A percentile compares a stretch with the other conserved stretches of the same genome.
Evolutionary conservation across 2,329 filamentous ascomycete genomes (phyloP).

Genomic region (Colletotrichum scovillei): DNA sequence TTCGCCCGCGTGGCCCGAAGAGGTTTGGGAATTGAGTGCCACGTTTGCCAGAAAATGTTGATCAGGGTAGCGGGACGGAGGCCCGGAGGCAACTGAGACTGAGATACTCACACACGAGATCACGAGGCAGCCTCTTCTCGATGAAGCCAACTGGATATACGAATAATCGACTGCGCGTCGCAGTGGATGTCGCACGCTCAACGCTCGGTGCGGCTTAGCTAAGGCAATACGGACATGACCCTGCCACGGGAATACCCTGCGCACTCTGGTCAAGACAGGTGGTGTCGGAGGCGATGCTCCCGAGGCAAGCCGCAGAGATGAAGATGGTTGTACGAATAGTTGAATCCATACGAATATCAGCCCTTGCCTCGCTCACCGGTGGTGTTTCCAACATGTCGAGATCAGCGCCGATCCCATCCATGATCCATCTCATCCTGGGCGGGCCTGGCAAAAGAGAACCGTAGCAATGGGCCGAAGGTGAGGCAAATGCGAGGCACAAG

Average conservation of each 20-base stretch:
- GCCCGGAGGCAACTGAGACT: too few relatives aligned
- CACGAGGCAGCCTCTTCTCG: not conserved
- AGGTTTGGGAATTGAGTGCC: conserved; percentile 1
- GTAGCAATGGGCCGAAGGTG: conserved; percentile 8
- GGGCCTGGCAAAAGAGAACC: not conserved
- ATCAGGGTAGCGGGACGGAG: not conserved
- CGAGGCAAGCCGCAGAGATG: not conserved
- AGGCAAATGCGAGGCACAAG: conserved; percentile 18
- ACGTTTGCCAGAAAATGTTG: not conserved
- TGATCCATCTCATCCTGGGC: conserved; percentile 13
- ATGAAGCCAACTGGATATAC: conserved; percentile 5
- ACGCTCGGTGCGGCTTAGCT: not conserved
- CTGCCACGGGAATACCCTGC: not conserved
- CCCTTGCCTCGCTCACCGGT: not conserved
- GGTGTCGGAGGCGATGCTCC: not conserved
- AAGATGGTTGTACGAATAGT: not conserved
- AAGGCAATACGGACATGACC: not conserved
- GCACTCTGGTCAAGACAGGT: not conserved
- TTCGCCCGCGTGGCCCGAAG: not conserved
- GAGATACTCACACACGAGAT: not conserved
- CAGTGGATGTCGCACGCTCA: not conserved
- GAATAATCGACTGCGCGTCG: not conserved
- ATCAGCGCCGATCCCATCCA: conserved; percentile 13
- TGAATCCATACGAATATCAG: not conserved
- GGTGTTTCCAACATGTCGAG: not conserved